Conservation (phyloP, 1,139 yeast genomes). For the Blastobotrys apis region DNA sequence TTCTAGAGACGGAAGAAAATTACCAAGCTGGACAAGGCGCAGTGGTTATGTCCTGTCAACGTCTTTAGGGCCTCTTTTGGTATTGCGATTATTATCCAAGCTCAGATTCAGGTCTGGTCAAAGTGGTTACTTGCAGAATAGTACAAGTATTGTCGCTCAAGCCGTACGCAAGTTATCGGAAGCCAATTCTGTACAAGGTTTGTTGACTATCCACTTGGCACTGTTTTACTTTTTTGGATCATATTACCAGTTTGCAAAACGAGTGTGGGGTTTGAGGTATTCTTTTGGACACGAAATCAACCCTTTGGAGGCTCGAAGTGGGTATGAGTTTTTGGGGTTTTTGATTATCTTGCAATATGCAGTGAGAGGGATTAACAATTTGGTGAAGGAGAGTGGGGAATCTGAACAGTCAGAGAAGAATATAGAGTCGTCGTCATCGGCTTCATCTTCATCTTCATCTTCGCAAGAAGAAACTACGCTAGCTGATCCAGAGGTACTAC, state of each 20-base stretch:
- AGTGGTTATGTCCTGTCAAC: slow-evolving; percentile 32
- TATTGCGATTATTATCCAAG: slow-evolving; percentile 15
- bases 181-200: slow-evolving; percentile 18
- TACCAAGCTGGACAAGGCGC: slow-evolving; percentile 29
- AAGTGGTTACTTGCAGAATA: slow-evolving; percentile 7
- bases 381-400: neutral
- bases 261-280: slow-evolving; percentile 76
- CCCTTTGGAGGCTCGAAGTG: slow-evolving; percentile 37
- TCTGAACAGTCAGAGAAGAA: slow-evolving; percentile 7
- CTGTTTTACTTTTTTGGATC: slow-evolving; percentile 76
- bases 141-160: neutral
- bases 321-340: slow-evolving; percentile 75
- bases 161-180: slow-evolving; percentile 13
- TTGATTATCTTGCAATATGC: slow-evolving; percentile 59
- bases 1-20: slow-evolving; percentile 18
- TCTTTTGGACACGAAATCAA: slow-evolving; percentile 38
- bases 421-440: neutral
- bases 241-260: slow-evolving; percentile 71
- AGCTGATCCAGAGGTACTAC: slow-evolving; percentile 51
- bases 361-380: slow-evolving; percentile 9
- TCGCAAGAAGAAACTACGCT: no score
- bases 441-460: no score
- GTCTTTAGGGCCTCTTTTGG: slow-evolving; percentile 24
- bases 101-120: slow-evolving; percentile 1
- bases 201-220: slow-evolving; percentile 63